Evolutionary conservation across 2,329 filamentous ascomycete species (phyloP), one percentile per base, ranked within the genome.

Genomic region (Phoma sp.): DNA sequence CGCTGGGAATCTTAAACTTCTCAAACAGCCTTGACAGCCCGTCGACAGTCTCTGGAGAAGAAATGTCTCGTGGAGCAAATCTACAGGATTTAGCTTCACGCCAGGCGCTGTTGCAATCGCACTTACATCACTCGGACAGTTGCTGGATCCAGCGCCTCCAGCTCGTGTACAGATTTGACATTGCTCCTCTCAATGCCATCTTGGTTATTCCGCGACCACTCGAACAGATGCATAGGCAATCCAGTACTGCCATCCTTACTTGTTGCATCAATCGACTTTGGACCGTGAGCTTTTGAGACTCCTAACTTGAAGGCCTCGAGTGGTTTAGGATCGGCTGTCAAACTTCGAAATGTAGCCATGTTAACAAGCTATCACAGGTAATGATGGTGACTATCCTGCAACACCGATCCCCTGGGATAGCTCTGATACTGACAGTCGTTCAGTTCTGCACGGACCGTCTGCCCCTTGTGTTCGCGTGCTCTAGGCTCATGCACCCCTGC

Each of bases 51-150:
- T 50, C 42, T 14, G 59, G 53, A n/a, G 47, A 20, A 0, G 65
- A 61, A 9, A 51, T 14, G 49, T 71, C 66, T 28, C 29, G 56
- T 1, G 66, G 68, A 10, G 66, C 67, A 40, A 69, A 59, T n/a
- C 67, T 71, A 38, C 9, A 3, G 12, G 9, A 0, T 28, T 67
- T n/a, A 66, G 53, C 23, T 25, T 9, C 12, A 5, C 10, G 3
- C 6, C 1, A 15, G 5, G 3, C 20, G 1, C 23, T 37, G 5
- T 30, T 15, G 17, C 14, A 15, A 9, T 12, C 15, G 7, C 1
- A 53, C 57, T 55, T 37, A 69, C 66, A 68, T 39, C 9, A 68
- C 52, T 18, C 66, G 64, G 32, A 69, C 53, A 0, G 50, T 30
- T 7, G 56, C 47, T 17, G 33, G 28, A 14, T 48, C 51, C 18